A percentile compares a stretch with the other conserved stretches of the same genome.
These are phyloP conservation scores for Entrophospora sp. DNA, from an alignment of 192 early-diverging fungal genomes.

Conservation along the genomic window DNA sequence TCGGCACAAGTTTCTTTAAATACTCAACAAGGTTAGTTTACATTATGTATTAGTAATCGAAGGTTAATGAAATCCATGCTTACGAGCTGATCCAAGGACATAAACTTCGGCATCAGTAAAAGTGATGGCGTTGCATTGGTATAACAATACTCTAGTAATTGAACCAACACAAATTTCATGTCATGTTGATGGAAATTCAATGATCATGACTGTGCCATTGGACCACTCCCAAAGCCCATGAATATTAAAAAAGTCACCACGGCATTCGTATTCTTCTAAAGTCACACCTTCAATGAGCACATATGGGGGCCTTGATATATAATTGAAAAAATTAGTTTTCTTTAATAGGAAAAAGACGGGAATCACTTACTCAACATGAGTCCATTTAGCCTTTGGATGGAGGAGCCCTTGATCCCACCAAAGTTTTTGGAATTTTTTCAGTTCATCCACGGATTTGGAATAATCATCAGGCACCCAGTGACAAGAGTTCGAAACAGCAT, in stretches of 20 bases:
- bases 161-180: conserved; percentile 12
- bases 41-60: neutral
- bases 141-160: neutral
- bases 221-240: conserved; percentile 16
- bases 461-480: no score
- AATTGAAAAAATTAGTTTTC: no score
- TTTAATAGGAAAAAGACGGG: no score
- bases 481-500: no score
- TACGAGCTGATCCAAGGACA: conserved; percentile 8
- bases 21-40: conserved; percentile 10
- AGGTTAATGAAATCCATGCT: conserved; percentile 15
- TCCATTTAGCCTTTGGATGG: no score
- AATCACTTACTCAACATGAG: no score
- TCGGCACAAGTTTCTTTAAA: conserved; percentile 12
- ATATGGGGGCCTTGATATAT: conserved; percentile 10
- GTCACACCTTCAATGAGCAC: conserved; percentile 1
- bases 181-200: conserved; percentile 6
- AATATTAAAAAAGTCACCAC: conserved; percentile 9
- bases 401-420: no score
- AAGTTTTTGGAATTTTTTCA: no score
- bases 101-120: neutral
- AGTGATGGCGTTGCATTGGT: neutral
- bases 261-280: conserved; percentile 14
- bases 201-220: conserved; percentile 12
- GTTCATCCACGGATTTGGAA: no score